Conservation (phyloP, 768 basidiomycete species). For the Galerina sulciceps region DNA sequence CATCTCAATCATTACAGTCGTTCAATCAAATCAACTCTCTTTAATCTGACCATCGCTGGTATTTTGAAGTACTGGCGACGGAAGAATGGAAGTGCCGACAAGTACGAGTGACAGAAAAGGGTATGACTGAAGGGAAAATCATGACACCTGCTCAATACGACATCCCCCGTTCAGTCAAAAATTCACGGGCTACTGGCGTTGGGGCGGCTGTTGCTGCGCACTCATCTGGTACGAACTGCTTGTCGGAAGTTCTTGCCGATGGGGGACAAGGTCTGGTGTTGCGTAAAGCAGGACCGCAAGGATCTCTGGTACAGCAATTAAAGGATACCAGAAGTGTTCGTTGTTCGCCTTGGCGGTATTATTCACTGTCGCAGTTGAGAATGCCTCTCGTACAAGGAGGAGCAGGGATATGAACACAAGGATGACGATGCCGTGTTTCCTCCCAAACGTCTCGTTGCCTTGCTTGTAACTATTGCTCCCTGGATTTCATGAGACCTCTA, state of each 20-base stretch:
- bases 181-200: not conserved
- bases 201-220: not conserved
- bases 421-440: slow-evolving; percentile 32
- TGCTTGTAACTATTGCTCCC: slow-evolving; percentile 1
- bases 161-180: not conserved
- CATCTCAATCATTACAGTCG: too few species aligned
- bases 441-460: slow-evolving; percentile 23
- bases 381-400: slow-evolving; percentile 43
- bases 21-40: too few species aligned
- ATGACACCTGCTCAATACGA: not conserved
- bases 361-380: slow-evolving; percentile 34
- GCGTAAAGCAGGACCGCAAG: slow-evolving; percentile 38
- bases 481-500: not conserved
- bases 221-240: not conserved
- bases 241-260: slow-evolving; percentile 4
- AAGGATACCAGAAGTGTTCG: slow-evolving; percentile 46
- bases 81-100: too few species aligned
- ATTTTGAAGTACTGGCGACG: too few species aligned
- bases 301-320: slow-evolving; percentile 42
- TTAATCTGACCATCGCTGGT: too few species aligned
- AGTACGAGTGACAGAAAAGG: not conserved
- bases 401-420: slow-evolving; percentile 36
- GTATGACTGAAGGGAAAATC: not conserved
- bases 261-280: slow-evolving; percentile 38
- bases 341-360: slow-evolving; percentile 28